These are phyloP conservation scores for Trichosporon ovoides DNA, from an alignment of 1,284 basidiomycete species.

Conservation along the genomic window DNA sequence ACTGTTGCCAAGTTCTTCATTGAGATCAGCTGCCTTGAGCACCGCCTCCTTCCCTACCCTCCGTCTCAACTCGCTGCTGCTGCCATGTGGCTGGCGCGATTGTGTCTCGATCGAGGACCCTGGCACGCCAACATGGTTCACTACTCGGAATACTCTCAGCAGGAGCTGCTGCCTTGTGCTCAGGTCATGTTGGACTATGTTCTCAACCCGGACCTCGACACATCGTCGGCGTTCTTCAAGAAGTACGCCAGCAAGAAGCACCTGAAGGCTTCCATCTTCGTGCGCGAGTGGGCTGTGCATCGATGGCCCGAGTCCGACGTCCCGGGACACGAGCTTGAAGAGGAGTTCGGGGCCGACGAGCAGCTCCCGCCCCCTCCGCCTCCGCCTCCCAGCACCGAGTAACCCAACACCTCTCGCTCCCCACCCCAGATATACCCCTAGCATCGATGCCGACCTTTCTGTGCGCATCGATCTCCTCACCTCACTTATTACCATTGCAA, in stretches of 20 bases:
- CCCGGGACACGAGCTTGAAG: conserved; percentile 26
- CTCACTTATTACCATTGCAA: not conserved
- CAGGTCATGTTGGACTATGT: conserved; percentile 92
- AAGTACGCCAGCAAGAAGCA: conserved; percentile 70
- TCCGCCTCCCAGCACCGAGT: not conserved
- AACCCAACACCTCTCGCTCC: not conserved
- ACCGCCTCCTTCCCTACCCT: conserved; percentile 71
- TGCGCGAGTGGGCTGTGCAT: conserved; percentile 51
- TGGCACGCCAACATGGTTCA: conserved; percentile 92
- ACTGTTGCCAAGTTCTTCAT: conserved; percentile 90
- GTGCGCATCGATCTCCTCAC: conserved; percentile 1
- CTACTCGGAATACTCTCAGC: conserved; percentile 85
- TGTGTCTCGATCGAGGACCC: conserved; percentile 73
- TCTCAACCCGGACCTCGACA: conserved; percentile 58
- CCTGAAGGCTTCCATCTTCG: conserved; percentile 63
- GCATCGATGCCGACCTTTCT: not conserved
- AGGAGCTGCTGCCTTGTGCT: conserved; percentile 75
- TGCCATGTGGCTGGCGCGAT: conserved; percentile 81
- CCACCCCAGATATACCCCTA: not conserved
- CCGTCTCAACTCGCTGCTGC: conserved; percentile 86
- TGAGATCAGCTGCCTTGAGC: conserved; percentile 85
- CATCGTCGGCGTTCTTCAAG: conserved; percentile 65
- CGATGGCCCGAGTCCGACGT: conserved; percentile 33
- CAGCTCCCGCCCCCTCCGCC: conserved; percentile 13
- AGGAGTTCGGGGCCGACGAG: conserved; percentile 15